Conservation (phyloP, 2,329 filamentous ascomycete species). For the Aspergillus fischeri region DNA sequence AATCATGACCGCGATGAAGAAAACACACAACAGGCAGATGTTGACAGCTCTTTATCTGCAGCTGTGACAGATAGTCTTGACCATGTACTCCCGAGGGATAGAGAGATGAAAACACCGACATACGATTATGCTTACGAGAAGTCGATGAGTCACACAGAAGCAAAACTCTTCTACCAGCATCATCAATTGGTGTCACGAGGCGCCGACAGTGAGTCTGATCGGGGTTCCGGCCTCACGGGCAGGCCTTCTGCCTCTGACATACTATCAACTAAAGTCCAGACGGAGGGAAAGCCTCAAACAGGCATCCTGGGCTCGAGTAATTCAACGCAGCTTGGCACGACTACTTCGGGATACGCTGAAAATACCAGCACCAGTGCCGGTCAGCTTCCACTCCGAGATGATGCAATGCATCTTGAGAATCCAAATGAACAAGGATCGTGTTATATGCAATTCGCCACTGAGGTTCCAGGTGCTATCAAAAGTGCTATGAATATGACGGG, state of each 20-base stretch:
- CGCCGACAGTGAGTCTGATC: slow-evolving; percentile 32
- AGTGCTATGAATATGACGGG: slow-evolving; percentile 63
- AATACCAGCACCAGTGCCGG: no score
- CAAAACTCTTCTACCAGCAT: slow-evolving; percentile 92
- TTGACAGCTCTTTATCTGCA: slow-evolving; percentile 5
- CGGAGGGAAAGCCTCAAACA: background rate
- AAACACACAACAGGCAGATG: slow-evolving; percentile 10
- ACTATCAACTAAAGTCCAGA: background rate
- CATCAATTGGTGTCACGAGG: slow-evolving; percentile 63
- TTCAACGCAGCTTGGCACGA: background rate
- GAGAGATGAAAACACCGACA: slow-evolving; percentile 69
- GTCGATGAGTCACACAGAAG: slow-evolving; percentile 88
- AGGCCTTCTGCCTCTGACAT: background rate
- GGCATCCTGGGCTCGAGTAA: background rate
- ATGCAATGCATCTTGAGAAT: no score
- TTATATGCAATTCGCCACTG: slow-evolving; percentile 55
- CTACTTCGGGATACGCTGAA: background rate
- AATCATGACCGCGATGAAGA: background rate
- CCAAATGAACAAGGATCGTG: background rate
- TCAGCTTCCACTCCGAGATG: background rate
- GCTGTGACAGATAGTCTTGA: slow-evolving; percentile 6
- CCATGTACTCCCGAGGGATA: slow-evolving; percentile 37
- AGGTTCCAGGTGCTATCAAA: slow-evolving; percentile 58
- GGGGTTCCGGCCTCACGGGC: slow-evolving; percentile 26
- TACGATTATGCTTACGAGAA: slow-evolving; percentile 94